A percentile compares a stretch with the other conserved stretches of the same genome.
Conservation (phyloP, 2,329 filamentous ascomycete species). For the Phaeophleospora eucalypticola region DNA sequence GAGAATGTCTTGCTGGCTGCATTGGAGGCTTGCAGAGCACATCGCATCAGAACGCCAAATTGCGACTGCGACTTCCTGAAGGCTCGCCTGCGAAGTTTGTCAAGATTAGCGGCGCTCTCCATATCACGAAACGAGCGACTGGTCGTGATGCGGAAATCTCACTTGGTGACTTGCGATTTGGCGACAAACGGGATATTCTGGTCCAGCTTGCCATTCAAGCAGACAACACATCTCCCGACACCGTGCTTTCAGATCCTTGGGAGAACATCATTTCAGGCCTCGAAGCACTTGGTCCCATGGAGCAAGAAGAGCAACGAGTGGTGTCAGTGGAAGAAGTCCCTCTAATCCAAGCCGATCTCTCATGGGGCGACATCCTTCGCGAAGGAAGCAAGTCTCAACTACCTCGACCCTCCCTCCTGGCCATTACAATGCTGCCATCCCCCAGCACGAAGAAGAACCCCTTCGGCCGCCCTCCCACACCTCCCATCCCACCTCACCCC, state of each 20-base stretch:
- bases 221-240: constrained; percentile 76
- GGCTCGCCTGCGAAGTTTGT: constrained; percentile 97
- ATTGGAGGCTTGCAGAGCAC: constrained; percentile 86
- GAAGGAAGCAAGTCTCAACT: constrained; percentile 83
- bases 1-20: constrained; percentile 91
- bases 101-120: constrained; percentile 93
- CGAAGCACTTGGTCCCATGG: constrained; percentile 82
- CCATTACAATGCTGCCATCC: constrained; percentile 90
- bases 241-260: constrained; percentile 90
- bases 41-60: constrained; percentile 97
- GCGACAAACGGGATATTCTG: constrained; percentile 89
- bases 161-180: constrained; percentile 87
- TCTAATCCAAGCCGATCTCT: constrained; percentile 88
- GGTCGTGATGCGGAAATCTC: constrained; percentile 91
- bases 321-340: constrained; percentile 91
- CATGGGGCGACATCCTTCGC: constrained; percentile 86
- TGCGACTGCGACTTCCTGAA: constrained; percentile 89
- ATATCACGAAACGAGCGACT: constrained; percentile 93
- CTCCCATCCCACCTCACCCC: constrained; percentile 90
- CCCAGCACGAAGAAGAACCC: constrained; percentile 19
- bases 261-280: constrained; percentile 94
- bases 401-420: constrained; percentile 81
- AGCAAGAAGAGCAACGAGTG: constrained; percentile 77
- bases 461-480: constrained; percentile 48
- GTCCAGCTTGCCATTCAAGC: constrained; percentile 91